Evolutionary conservation across 2,329 filamentous ascomycete species (phyloP), one percentile per base, ranked within the genome.

Genomic region (Metarhizium robertsii): DNA sequence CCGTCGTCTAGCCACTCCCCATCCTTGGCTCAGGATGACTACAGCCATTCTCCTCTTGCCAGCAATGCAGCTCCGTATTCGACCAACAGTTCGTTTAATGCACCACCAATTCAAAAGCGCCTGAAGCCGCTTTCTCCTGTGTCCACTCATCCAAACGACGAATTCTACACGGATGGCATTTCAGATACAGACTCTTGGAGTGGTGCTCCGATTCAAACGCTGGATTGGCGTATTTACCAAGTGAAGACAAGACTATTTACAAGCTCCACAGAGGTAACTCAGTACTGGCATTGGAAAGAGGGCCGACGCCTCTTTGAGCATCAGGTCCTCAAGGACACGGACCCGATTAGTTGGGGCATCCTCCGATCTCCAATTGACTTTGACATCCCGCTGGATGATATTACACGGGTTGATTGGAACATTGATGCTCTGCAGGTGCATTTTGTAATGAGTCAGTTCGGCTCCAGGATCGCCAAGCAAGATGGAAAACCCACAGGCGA

Each of bases 221-320:
- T 72, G 10, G 79, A 83, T 64, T 83, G 75, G 69, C 74, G 77
- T 16, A 62, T 83, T 13, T 68, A 75, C 49, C 76, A 80, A 59
- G 73, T 83, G 60, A 80, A 80, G 67, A 77, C 75, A 2, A 66
- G 69, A 14, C 59, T 69, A 11, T 70, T 75, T 52, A 76, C 78
- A 1, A 79, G 74, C 25, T 76, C 75, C 53, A 65, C 69, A 2
- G 61, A 69, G 13, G 75, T 79, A 5, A 80, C 77, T 13, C 79
- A 83, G 62, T 82, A 81, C 66, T 80, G 78, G 78, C 77, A 78
- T 52, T 82, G 75, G 74, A 61, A 75, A 3, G 68, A 68, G 8
- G 64, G 71, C 34, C 62, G 63, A 6, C 68, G 62, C 18, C 61
- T 70, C 14, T 78, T 82, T 53, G 76, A 81, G 67, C 79, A 82